Evolutionary conservation across 306 rosid genomes (phyloP).

Genomic region (Malus domestica): DNA sequence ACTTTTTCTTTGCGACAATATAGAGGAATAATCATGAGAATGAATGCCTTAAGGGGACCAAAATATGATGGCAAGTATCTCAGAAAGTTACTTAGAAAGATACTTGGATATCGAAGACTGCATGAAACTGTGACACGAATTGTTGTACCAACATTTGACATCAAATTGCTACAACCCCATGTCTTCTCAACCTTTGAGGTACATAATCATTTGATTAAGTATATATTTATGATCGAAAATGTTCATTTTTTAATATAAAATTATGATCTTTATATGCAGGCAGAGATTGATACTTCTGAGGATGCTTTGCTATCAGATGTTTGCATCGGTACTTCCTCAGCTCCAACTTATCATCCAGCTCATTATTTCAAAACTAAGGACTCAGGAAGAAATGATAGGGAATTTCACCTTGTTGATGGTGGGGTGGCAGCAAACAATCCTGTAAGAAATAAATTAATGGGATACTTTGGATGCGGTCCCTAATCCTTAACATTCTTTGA

Average conservation of each 20-base stretch:
- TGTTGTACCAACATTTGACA: conserved; percentile 18
- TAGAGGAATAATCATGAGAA: conserved; percentile 21
- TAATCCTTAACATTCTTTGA: too few species aligned
- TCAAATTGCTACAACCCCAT: conserved; percentile 10
- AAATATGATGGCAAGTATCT: conserved; percentile 27
- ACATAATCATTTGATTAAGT: not conserved
- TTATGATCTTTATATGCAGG: not conserved
- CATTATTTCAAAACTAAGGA: conserved; percentile 20
- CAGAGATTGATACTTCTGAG: conserved; percentile 7
- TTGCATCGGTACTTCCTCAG: conserved; percentile 23
- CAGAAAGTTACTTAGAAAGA: not conserved
- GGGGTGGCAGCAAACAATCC: conserved; percentile 35
- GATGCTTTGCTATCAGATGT: conserved; percentile 24
- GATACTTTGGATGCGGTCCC: too few species aligned
- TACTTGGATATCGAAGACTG: conserved; percentile 9
- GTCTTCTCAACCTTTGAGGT: conserved; percentile 5
- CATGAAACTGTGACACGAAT: conserved; percentile 24
- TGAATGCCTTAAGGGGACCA: conserved; percentile 19
- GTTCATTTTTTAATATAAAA: not conserved
- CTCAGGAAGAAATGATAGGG: not conserved
- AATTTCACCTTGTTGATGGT: conserved; percentile 36
- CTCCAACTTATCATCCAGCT: conserved; percentile 31
- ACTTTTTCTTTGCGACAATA: not conserved
- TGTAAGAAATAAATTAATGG: not conserved
- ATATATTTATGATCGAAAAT: not conserved